phyloP scores from a whole-genome alignment of 208 protist species.

The Naegleria lovaniensis region DNA sequence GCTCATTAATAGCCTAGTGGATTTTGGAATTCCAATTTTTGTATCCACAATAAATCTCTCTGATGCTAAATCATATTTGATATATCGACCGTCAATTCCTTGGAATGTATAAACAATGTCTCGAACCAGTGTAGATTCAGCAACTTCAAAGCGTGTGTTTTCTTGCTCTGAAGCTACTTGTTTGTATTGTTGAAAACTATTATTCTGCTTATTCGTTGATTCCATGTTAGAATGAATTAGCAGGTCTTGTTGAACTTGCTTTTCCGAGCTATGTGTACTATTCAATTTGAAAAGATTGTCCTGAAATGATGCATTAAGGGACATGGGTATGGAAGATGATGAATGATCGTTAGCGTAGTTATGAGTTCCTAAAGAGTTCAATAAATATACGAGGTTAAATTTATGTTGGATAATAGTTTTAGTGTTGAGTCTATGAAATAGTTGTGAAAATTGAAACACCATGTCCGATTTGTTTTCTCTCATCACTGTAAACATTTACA shows the following conservation, averaged over 20 bases:
- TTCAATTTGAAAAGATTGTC: not conserved
- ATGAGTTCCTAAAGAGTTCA: not conserved
- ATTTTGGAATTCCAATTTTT: constrained; percentile 33
- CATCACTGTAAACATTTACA: not conserved
- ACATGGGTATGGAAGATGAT: not conserved
- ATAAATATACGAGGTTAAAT: not conserved
- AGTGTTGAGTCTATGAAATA: not conserved
- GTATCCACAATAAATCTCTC: constrained; percentile 36
- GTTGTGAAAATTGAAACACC: not conserved
- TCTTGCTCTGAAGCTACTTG: not conserved
- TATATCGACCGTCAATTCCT: constrained; percentile 47
- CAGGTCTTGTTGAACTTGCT: not conserved
- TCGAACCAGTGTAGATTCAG: constrained; percentile 26
- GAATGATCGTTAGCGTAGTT: not conserved
- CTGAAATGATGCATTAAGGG: not conserved
- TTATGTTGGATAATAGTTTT: not conserved
- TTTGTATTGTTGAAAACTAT: not conserved
- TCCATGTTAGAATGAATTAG: not conserved
- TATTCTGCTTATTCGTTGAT: not conserved
- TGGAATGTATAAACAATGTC: constrained; percentile 47
- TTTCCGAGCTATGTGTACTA: not conserved
- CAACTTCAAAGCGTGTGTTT: constrained; percentile 17
- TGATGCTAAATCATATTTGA: constrained; percentile 36
- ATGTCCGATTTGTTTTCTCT: not conserved
- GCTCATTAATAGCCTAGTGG: constrained; percentile 35